Conservation (phyloP, 129 eudicot genomes). For the Saussurea involucrata region DNA sequence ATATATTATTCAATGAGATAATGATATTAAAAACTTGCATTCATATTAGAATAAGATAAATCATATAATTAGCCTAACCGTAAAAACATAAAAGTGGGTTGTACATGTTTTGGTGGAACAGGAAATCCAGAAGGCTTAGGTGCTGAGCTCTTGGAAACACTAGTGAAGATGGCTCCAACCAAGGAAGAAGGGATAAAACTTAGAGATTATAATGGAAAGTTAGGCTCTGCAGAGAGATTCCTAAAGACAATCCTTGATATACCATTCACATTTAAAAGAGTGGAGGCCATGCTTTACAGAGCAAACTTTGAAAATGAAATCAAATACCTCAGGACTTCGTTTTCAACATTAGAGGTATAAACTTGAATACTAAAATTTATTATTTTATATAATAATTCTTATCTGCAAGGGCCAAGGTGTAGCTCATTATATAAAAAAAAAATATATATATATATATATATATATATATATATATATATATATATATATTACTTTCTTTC, state of each 20-base stretch:
- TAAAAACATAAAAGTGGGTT: too few species aligned
- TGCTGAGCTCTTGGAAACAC: too few species aligned
- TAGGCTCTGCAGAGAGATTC: constrained; percentile 91
- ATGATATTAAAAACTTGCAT: too few species aligned
- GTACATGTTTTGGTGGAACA: too few species aligned
- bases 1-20: too few species aligned
- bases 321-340: constrained; percentile 64
- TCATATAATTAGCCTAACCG: too few species aligned
- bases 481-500: constrained; percentile 5
- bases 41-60: too few species aligned
- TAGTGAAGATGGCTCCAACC: too few species aligned
- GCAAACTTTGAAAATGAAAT: constrained; percentile 88
- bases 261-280: constrained; percentile 91
- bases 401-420: constrained; percentile 1
- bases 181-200: constrained; percentile 96
- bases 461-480: too few species aligned
- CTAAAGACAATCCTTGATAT: constrained; percentile 73
- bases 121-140: too few species aligned
- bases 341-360: constrained; percentile 72
- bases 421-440: constrained; percentile 17
- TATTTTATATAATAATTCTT: neutral
- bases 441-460: too few species aligned
- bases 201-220: constrained; percentile 67
- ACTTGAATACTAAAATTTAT: neutral
- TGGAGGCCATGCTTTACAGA: constrained; percentile 93